Conservation (phyloP, 768 basidiomycete species). For the Leccinum subtestaceum region DNA sequence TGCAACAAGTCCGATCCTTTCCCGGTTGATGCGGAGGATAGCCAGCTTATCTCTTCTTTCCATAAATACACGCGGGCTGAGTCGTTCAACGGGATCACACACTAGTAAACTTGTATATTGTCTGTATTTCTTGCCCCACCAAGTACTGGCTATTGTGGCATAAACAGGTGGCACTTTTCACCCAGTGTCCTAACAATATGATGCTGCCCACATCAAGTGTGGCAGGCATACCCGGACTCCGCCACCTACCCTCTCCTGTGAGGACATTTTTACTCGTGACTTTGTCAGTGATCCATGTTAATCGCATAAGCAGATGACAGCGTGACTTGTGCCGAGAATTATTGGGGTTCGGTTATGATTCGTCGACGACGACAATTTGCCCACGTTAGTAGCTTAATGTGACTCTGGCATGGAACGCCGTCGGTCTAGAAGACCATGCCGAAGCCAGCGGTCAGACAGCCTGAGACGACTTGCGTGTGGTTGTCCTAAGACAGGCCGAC, state of each 20-base stretch:
- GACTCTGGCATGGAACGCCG: background rate
- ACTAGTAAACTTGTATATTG: background rate
- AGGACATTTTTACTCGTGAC: background rate
- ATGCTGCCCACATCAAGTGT: background rate
- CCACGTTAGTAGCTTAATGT: background rate
- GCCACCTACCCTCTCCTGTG: background rate
- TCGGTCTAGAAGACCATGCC: background rate
- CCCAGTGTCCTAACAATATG: background rate
- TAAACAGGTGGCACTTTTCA: too few species aligned
- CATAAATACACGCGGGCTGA: background rate
- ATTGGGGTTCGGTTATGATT: background rate
- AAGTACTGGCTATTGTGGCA: background rate
- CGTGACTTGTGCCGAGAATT: conserved; percentile 1
- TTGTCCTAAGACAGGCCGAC: background rate
- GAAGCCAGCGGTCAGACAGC: background rate
- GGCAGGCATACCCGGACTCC: background rate
- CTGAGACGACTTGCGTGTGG: background rate
- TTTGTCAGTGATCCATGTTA: background rate
- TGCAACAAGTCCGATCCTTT: background rate
- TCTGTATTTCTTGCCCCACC: background rate
- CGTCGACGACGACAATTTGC: background rate
- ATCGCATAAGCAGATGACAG: background rate
- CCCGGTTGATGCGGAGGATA: background rate
- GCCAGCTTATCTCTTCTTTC: background rate
- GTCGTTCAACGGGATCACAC: background rate